These are phyloP conservation scores for Metarhizium guizhouense DNA, from an alignment of 2,329 filamentous ascomycete species.

Conservation along the genomic window DNA sequence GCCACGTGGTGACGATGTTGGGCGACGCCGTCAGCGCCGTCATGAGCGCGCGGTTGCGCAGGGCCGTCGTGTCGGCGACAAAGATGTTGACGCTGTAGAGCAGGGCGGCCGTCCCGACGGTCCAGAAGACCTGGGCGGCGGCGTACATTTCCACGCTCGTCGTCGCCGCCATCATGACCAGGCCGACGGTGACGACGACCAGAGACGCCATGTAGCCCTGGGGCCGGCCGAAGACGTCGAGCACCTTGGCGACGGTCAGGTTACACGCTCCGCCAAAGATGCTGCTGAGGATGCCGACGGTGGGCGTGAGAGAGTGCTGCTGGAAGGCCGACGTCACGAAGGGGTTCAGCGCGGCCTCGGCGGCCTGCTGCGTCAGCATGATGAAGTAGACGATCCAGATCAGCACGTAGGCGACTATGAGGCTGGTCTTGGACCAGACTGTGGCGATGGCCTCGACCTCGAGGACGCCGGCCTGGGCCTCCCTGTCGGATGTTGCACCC, in stretches of 20 bases:
- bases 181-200: constrained; percentile 29
- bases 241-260: constrained; percentile 53
- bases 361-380: constrained; percentile 31
- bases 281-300: constrained; percentile 40
- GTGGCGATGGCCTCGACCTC: constrained; percentile 29
- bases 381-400: constrained; percentile 42
- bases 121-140: constrained; percentile 56
- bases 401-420: constrained; percentile 29
- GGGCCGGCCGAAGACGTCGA: constrained; percentile 56
- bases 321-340: constrained; percentile 40
- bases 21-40: constrained; percentile 45
- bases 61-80: constrained; percentile 56
- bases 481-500: constrained; percentile 2
- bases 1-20: constrained; percentile 56
- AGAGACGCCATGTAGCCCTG: constrained; percentile 49
- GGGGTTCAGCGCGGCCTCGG: constrained; percentile 27
- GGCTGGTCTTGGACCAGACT: constrained; percentile 26
- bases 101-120: constrained; percentile 49
- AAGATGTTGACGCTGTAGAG: constrained; percentile 45
- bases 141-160: constrained; percentile 34
- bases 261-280: constrained; percentile 49
- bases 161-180: constrained; percentile 55
- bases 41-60: constrained; percentile 43
- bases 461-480: constrained; percentile 25
- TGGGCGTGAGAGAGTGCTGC: constrained; percentile 41